Conservation (phyloP, 495 filamentous ascomycete species). For the Hypoxylon rickii region DNA sequence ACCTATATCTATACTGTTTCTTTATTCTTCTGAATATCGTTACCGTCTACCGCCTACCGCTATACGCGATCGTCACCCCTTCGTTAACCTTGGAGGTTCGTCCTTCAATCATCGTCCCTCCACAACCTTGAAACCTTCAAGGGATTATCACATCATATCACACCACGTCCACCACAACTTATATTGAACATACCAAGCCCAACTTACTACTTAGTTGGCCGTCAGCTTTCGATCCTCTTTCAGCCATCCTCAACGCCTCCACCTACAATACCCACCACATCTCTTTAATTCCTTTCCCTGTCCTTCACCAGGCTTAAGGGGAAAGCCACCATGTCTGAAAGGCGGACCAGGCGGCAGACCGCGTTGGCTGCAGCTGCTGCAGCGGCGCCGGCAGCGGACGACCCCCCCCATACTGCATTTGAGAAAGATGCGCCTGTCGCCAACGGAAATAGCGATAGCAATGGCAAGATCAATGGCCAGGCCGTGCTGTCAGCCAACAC, state of each 20-base stretch:
- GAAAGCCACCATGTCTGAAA: conserved; percentile 36
- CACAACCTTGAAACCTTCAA: not conserved
- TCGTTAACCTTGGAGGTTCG: conserved; percentile 4
- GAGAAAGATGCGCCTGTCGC: conserved; percentile 6
- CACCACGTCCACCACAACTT: conserved; percentile 6
- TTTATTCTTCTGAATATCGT: conserved; percentile 11
- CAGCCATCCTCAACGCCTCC: not conserved
- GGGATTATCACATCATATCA: conserved; percentile 11
- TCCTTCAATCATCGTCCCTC: not conserved
- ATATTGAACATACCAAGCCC: conserved; percentile 3
- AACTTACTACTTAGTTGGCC: conserved; percentile 6
- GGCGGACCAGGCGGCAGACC: conserved; percentile 41
- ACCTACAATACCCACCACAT: too few relatives aligned
- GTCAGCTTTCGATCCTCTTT: not conserved
- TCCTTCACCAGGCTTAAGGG: not conserved
- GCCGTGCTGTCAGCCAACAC: conserved; percentile 20
- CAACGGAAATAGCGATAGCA: conserved; percentile 28
- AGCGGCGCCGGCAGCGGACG: conserved; percentile 12
- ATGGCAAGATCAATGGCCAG: conserved; percentile 38
- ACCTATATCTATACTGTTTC: conserved; percentile 2
- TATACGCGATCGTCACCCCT: conserved; percentile 21
- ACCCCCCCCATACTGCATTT: conserved; percentile 17
- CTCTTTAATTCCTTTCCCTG: not conserved
- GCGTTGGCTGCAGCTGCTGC: conserved; percentile 35
- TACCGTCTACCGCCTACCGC: too few relatives aligned